These are phyloP conservation scores for Lenzites betulinus DNA, from an alignment of 768 basidiomycete genomes.

Conservation along the genomic window DNA sequence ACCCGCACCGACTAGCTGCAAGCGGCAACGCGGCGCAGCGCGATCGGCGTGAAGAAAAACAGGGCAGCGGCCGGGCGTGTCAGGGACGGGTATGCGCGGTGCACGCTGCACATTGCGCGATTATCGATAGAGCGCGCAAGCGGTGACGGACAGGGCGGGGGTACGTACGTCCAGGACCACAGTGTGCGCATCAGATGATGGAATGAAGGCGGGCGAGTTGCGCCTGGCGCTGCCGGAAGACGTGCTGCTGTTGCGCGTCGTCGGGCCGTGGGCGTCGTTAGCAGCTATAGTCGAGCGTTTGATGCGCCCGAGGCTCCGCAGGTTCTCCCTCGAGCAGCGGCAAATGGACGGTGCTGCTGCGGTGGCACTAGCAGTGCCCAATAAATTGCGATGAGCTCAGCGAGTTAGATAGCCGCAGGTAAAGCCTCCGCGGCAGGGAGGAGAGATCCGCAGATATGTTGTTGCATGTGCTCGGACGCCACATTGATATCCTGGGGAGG, in stretches of 20 bases:
- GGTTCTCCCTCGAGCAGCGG: neutral
- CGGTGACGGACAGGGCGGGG: neutral
- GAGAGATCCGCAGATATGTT: neutral
- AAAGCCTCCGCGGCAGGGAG: neutral
- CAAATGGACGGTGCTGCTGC: neutral
- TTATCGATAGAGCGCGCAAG: neutral
- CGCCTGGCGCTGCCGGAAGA: too few relatives aligned
- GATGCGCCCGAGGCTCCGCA: neutral
- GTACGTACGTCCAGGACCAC: too few relatives aligned
- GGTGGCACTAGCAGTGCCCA: neutral
- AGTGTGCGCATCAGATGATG: constrained; percentile 7
- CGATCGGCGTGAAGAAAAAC: neutral
- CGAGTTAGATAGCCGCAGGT: constrained; percentile 11
- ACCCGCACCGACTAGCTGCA: neutral
- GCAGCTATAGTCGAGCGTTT: neutral
- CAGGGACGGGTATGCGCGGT: neutral
- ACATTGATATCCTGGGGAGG: constrained; percentile 1
- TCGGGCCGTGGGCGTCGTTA: neutral
- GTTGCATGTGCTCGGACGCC: constrained; percentile 9
- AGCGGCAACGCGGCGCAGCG: neutral
- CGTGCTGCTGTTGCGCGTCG: too few relatives aligned
- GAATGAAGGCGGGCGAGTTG: neutral
- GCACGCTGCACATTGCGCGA: neutral
- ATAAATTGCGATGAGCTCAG: neutral
- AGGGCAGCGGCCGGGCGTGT: neutral